Evolutionary conservation across 2,329 filamentous ascomycete species (phyloP), one percentile per base, ranked within the genome.

Genomic region (Proliferodiscus dingleyae): DNA sequence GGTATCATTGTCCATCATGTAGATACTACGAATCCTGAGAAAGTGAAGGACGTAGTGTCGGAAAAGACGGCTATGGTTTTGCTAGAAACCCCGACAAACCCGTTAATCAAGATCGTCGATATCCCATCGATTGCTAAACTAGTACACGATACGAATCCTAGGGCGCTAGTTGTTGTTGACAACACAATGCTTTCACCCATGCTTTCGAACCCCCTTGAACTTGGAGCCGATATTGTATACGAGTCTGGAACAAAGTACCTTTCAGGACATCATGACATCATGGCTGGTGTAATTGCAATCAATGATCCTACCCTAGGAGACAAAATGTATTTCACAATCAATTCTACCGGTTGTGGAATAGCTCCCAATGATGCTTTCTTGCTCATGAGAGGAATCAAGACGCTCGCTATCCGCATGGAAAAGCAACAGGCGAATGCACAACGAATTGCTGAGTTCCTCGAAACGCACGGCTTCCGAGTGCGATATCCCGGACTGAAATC

Each of bases 181-280:
- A 98, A 98, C 72, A 98, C 93, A 47, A 98, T 98, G 93, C 83
- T 98, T 55, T 96, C 90, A 2, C 93, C 93, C 9, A 84, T 96
- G 73, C 81, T 98, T 6, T 84, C 84, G 61, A 97, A 95, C 69
- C 93, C 93, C 5, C 80, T 98, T 15, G 91, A 97, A 50, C 77
- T 97, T 22, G 93, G 94, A 46, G 90, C 91, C 13, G 93, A 98
- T 61, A 86, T 98, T 56, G 89, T 95, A 45, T 98, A 98, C 68
- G 93, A 98, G 71, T 95, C 87, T 21, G 93, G 93, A 45, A 98
- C 93, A 19, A 98, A 98, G 68, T 98, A 98, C 62, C 77, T 98
- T 5, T 97, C 90, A 1, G 93, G 93, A 24, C 93, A 98, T 66
- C 93, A 98, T 73, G 94, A 98, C 64, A 85, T 98, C 63, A 98